phyloP scores from a whole-genome alignment of 768 basidiomycete genomes.

The Hemileccinum rubropunctum region DNA sequence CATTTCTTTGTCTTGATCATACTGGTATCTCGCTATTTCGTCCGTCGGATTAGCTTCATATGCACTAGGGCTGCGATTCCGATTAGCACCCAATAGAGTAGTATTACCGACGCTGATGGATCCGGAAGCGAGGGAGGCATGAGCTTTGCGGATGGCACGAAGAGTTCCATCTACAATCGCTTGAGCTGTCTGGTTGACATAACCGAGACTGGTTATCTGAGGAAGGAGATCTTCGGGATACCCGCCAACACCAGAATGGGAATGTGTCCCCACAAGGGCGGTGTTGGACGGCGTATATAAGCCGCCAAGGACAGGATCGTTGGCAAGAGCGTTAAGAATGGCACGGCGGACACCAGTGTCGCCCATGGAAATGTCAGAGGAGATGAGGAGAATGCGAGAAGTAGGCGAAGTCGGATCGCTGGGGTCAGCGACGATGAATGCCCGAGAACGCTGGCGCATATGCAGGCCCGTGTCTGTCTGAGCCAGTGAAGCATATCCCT shows the following conservation, averaged over 20 bases:
- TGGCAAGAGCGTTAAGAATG: constrained; percentile 56
- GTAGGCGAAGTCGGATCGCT: constrained; percentile 34
- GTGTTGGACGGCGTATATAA: constrained; percentile 70
- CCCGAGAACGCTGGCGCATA: constrained; percentile 76
- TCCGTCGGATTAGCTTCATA: constrained; percentile 73
- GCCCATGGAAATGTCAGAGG: constrained; percentile 83
- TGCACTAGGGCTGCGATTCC: constrained; percentile 72
- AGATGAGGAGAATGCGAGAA: constrained; percentile 71
- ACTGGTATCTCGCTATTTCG: constrained; percentile 64
- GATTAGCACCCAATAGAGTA: constrained; percentile 64
- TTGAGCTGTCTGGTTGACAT: constrained; percentile 66
- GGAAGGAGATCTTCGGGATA: constrained; percentile 78
- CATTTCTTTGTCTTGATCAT: constrained; percentile 74
- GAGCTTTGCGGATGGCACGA: constrained; percentile 65
- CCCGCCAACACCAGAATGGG: constrained; percentile 76
- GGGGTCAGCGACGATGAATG: constrained; percentile 65
- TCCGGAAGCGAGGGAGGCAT: constrained; percentile 57
- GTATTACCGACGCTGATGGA: constrained; percentile 64
- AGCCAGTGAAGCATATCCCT: constrained; percentile 65
- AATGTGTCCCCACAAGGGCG: constrained; percentile 72
- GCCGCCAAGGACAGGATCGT: constrained; percentile 48
- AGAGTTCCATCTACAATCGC: constrained; percentile 73
- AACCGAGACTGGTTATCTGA: constrained; percentile 71
- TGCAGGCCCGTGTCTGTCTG: constrained; percentile 77
- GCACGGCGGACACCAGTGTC: constrained; percentile 72